A percentile compares a stretch with the other conserved stretches of the same genome.
These are phyloP conservation scores for Pleurotus tuoliensis DNA, from an alignment of 768 basidiomycete genomes.

Conservation along the genomic window DNA sequence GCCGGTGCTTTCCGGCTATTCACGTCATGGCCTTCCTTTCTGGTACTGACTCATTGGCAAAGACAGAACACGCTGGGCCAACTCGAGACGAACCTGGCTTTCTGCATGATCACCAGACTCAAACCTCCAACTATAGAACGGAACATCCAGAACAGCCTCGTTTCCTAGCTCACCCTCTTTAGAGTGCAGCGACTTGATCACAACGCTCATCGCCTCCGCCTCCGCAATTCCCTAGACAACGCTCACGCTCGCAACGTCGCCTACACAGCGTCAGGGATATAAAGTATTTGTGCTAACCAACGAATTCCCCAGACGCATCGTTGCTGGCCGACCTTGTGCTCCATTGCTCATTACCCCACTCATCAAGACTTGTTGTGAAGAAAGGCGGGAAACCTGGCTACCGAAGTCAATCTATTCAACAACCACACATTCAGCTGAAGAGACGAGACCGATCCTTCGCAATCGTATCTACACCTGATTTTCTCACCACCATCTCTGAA, in stretches of 20 bases:
- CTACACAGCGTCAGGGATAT: background rate
- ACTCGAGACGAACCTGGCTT: background rate
- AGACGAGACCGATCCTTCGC: background rate
- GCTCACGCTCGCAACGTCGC: constrained; percentile 3
- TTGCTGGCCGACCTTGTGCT: constrained; percentile 8
- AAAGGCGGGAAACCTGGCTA: constrained; percentile 1
- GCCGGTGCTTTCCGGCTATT: background rate
- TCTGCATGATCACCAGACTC: constrained; percentile 6
- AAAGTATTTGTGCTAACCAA: constrained; percentile 1
- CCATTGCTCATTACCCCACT: background rate
- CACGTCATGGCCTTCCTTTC: constrained; percentile 5
- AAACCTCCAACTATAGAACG: constrained; percentile 6
- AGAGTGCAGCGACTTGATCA: background rate
- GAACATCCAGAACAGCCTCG: constrained; percentile 8
- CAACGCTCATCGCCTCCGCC: background rate
- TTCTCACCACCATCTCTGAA: background rate
- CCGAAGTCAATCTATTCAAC: background rate
- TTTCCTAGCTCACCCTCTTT: background rate
- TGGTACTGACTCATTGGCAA: background rate
- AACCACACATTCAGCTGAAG: constrained; percentile 4
- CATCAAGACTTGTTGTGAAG: constrained; percentile 7
- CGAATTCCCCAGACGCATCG: constrained; percentile 7
- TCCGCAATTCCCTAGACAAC: constrained; percentile 3
- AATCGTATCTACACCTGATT: constrained; percentile 1
- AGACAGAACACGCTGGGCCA: constrained; percentile 4